Evolutionary conservation across 345 rosid species (phyloP), one percentile per base, ranked within the genome.

Genomic region (Hevea brasiliensis): DNA sequence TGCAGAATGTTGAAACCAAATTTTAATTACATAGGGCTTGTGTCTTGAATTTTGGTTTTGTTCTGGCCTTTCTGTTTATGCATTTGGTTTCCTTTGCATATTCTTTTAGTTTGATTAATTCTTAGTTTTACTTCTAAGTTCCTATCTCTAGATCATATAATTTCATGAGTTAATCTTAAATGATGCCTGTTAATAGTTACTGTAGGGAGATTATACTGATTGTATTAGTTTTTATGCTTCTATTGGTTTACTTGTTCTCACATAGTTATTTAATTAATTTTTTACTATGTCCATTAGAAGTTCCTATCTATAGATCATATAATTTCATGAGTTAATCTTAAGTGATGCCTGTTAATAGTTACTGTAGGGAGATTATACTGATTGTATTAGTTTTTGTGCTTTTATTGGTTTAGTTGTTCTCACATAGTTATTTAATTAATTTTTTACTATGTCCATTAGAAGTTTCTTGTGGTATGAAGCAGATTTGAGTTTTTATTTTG

Each of bases 401-500:
- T 24, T 18, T 17, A 9, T 61, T 41, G 0, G 45, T 6, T 61
- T 61, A 35, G 65, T 61, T 35, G 12, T 29, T 29, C 35, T 61
- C 35, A 8, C 65, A 61, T 13, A 12, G 10, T 60, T 50, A 50
- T 50, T 50, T 15, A 17, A 20, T 17, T 27, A 7, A 27, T 27
- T 60, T 32, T 27, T 13, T 60, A 27, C 37, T 1, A 2, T 32
- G 37, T 20, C 4, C 53, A 47, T 24, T 20, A 26, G 60, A 45
- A 42, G 21, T 59, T 62, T 74, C 27, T 77, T 11, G 48, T 57
- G 24, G 37, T 27, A 45, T 32, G 68, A 59, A 71, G 32, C 67
- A 41, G 15, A 27, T 41, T 53, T 68, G 47, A 61, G 37, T 40
- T 63, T 68, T 70, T 58, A 14, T 68, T 75, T 66, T 61, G 67